phyloP scores from a whole-genome alignment of 805 yeast species.

The Lachancea lanzarotensis region DNA sequence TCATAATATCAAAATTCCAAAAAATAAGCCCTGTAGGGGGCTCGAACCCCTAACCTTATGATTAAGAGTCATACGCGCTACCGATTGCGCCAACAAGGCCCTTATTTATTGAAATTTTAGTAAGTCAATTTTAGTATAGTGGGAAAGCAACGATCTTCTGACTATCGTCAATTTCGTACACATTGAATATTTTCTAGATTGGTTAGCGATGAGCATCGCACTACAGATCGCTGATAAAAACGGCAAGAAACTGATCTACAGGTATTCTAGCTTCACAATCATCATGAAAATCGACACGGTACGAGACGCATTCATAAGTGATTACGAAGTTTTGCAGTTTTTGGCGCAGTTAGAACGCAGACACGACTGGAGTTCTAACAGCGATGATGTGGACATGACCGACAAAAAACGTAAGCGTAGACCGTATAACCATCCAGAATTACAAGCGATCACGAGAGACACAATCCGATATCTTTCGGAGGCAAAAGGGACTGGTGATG shows the following conservation, averaged over 20 bases:
- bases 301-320: slow-evolving; percentile 50
- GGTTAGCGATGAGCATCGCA: background rate
- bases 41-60: slow-evolving; percentile 25
- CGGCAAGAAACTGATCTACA: background rate
- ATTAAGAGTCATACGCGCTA: slow-evolving; percentile 25
- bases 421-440: slow-evolving; percentile 31
- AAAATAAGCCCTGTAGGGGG: slow-evolving; percentile 23
- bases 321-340: slow-evolving; percentile 50
- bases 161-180: background rate
- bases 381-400: slow-evolving; percentile 19
- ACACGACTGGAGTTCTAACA: slow-evolving; percentile 28
- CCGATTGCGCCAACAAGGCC: slow-evolving; percentile 26
- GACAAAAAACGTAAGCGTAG: slow-evolving; percentile 24
- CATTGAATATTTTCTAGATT: background rate
- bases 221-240: background rate
- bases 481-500: slow-evolving; percentile 8
- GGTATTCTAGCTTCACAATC: background rate
- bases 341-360: slow-evolving; percentile 37
- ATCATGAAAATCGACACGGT: slow-evolving; percentile 39
- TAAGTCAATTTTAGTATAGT: too few species aligned
- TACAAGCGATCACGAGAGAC: slow-evolving; percentile 33
- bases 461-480: slow-evolving; percentile 24
- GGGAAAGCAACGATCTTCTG: too few species aligned
- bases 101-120: slow-evolving; percentile 1
- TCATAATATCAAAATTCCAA: background rate